phyloP scores from a whole-genome alignment of 2,329 filamentous ascomycete genomes.

The Xylariaceae sp. region DNA sequence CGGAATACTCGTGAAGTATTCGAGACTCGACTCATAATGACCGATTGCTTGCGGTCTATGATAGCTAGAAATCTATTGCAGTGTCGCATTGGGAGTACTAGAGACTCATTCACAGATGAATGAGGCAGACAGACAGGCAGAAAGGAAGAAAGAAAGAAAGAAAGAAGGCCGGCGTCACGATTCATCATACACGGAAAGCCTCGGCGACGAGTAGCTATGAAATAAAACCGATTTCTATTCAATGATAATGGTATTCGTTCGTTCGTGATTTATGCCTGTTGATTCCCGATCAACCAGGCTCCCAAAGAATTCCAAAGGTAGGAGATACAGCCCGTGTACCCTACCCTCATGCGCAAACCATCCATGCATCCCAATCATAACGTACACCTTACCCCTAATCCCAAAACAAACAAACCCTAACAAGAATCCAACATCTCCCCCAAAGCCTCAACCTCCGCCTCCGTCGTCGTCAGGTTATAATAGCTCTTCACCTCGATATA shows the following conservation, averaged over 20 bases:
- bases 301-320: neutral
- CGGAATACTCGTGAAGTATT: neutral
- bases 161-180: neutral
- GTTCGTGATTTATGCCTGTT: no score
- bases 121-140: neutral
- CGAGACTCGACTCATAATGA: neutral
- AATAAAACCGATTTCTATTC: no score
- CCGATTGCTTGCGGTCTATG: neutral
- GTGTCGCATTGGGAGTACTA: neutral
- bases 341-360: no score
- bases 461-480: constrained; percentile 63
- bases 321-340: neutral
- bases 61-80: neutral
- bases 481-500: constrained; percentile 76
- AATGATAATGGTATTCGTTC: no score
- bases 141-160: neutral
- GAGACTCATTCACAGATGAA: neutral
- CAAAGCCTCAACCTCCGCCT: constrained; percentile 65
- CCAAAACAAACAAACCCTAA: neutral
- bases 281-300: neutral
- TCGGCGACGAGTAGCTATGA: neutral
- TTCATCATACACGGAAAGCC: neutral
- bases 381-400: no score
- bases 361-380: no score
- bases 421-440: constrained; percentile 61